A percentile compares a stretch with the other conserved stretches of the same genome.
phyloP scores from a whole-genome alignment of 2,329 filamentous ascomycete genomes.

The Colletotrichum echinochloae region DNA sequence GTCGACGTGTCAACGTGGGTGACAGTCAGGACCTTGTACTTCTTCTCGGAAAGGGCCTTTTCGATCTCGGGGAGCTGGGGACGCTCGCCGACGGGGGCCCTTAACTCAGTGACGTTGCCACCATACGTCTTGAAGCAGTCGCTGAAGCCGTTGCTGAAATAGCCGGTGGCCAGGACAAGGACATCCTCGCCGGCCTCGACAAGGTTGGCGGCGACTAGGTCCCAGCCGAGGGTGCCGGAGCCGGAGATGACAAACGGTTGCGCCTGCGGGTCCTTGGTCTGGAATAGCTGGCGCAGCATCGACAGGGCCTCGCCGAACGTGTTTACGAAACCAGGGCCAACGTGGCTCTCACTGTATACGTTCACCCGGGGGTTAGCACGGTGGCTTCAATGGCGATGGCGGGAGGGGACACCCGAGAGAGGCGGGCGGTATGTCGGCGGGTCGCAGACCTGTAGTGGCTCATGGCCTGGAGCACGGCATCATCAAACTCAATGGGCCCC shows the following conservation, averaged over 20 bases:
- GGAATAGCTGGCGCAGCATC: constrained; percentile 93
- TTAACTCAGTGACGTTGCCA: constrained; percentile 88
- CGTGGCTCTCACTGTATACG: constrained; percentile 84
- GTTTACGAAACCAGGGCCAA: constrained; percentile 88
- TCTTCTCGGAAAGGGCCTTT: constrained; percentile 86
- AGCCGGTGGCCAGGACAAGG: constrained; percentile 93
- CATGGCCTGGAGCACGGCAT: constrained; percentile 96
- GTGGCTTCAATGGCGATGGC: neutral
- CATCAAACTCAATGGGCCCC: constrained; percentile 97
- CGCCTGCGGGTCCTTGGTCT: constrained; percentile 82
- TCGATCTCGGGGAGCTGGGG: constrained; percentile 91
- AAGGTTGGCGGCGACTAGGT: constrained; percentile 93
- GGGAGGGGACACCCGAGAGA: constrained; percentile 17
- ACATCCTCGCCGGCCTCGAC: constrained; percentile 90
- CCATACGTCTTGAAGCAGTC: constrained; percentile 94
- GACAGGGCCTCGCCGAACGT: constrained; percentile 90
- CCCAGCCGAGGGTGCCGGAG: constrained; percentile 96
- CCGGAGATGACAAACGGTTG: constrained; percentile 96
- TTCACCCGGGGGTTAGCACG: constrained; percentile 37
- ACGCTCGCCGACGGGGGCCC: constrained; percentile 87
- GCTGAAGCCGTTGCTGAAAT: constrained; percentile 96
- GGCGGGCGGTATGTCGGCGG: neutral
- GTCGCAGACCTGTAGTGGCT: constrained; percentile 83
- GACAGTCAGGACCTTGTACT: constrained; percentile 93
- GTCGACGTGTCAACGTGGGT: constrained; percentile 99